Evolutionary conservation across 768 basidiomycete species (phyloP).

Genomic region (Phaeotremella fagi): DNA sequence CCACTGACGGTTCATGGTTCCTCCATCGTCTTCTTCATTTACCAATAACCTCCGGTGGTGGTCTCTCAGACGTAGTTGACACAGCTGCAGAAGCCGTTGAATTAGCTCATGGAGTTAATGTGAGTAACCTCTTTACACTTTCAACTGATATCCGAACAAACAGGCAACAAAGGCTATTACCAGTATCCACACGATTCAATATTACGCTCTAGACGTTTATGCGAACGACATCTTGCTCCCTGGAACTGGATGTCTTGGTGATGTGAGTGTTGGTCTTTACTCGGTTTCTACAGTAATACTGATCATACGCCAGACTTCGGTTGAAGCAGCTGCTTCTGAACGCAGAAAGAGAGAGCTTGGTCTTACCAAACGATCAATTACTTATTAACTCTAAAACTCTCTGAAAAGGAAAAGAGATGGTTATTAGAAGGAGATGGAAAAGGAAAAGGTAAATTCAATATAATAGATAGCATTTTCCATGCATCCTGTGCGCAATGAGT

Average conservation of each 20-base stretch:
- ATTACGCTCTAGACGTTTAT: slow-evolving; percentile 26
- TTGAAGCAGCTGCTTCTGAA: not conserved
- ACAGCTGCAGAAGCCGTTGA: slow-evolving; percentile 17
- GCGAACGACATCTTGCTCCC: slow-evolving; percentile 20
- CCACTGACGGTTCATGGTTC: slow-evolving; percentile 21
- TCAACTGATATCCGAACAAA: not conserved
- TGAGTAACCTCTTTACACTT: not conserved
- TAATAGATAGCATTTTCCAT: too few species aligned
- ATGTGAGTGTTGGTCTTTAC: slow-evolving; percentile 9
- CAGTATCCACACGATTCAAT: slow-evolving; percentile 20
- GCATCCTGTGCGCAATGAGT: too few species aligned
- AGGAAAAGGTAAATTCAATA: too few species aligned
- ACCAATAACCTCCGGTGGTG: slow-evolving; percentile 13
- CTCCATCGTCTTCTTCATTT: slow-evolving; percentile 21
- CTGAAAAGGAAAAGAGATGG: too few species aligned
- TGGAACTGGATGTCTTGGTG: slow-evolving; percentile 19
- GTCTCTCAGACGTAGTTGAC: slow-evolving; percentile 16
- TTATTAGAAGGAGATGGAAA: not conserved
- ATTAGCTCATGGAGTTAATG: slow-evolving; percentile 22
- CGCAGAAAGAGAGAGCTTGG: not conserved
- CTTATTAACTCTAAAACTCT: too few species aligned
- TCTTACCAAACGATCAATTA: not conserved
- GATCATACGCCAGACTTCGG: not conserved
- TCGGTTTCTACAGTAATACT: too few species aligned
- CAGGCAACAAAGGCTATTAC: slow-evolving; percentile 10